These are phyloP conservation scores for Boletus sensibilis DNA, from an alignment of 768 basidiomycete species.

Conservation along the genomic window DNA sequence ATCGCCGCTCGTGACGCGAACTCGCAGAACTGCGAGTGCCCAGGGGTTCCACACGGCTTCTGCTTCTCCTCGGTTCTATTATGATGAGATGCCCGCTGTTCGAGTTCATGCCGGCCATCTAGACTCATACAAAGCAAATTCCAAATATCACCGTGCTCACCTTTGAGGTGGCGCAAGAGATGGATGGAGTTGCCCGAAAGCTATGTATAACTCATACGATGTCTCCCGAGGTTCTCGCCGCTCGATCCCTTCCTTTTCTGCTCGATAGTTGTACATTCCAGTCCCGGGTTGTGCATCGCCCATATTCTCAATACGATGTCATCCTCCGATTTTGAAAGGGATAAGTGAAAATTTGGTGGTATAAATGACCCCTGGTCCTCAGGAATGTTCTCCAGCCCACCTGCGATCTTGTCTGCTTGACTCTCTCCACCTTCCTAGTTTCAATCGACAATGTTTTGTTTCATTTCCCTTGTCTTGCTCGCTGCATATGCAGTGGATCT, in stretches of 20 bases:
- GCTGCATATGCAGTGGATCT: neutral
- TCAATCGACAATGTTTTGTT: conserved; percentile 1
- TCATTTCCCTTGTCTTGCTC: neutral
- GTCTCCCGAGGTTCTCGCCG: neutral
- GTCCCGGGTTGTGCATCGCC: neutral
- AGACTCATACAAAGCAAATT: neutral
- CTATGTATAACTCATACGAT: neutral
- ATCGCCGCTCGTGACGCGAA: neutral
- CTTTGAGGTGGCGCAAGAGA: neutral
- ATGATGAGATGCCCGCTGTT: neutral
- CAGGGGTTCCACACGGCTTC: neutral
- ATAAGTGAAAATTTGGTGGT: neutral
- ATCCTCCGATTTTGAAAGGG: neutral
- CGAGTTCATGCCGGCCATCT: neutral
- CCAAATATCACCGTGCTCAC: neutral
- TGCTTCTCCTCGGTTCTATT: neutral
- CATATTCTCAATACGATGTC: neutral
- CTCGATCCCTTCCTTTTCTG: neutral
- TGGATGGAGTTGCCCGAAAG: neutral
- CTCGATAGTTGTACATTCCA: neutral
- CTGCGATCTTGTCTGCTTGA: neutral
- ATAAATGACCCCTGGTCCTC: conserved; percentile 12
- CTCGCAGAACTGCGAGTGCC: neutral
- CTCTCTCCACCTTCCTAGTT: neutral
- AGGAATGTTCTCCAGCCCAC: neutral